phyloP scores from a whole-genome alignment of 306 rosid genomes.

The Medicago ruthenica region DNA sequence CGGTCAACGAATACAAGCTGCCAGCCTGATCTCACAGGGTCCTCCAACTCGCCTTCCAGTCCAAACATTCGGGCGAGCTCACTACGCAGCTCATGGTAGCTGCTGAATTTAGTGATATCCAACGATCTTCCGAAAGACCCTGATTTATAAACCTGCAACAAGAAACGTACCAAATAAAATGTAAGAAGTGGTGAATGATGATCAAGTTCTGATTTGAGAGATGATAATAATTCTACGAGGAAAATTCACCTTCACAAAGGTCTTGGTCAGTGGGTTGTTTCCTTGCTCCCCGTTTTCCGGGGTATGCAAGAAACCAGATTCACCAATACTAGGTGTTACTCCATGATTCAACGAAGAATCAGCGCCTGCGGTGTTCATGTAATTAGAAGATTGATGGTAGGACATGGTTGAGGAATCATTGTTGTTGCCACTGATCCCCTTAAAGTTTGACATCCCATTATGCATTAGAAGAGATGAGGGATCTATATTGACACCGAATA shows the following conservation, averaged over 20 bases:
- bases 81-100: constrained; percentile 86
- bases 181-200: constrained; percentile 10
- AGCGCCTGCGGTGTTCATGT: constrained; percentile 61
- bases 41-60: constrained; percentile 95
- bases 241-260: constrained; percentile 88
- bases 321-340: constrained; percentile 67
- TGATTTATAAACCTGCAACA: constrained; percentile 55
- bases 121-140: constrained; percentile 60
- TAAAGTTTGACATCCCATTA: constrained; percentile 75
- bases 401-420: constrained; percentile 58
- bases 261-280: constrained; percentile 64
- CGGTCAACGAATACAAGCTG: constrained; percentile 99
- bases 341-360: constrained; percentile 70
- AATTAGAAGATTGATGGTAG: constrained; percentile 77
- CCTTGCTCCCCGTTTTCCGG: constrained; percentile 68
- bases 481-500: constrained; percentile 92
- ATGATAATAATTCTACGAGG: constrained; percentile 1
- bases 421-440: constrained; percentile 63
- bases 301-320: constrained; percentile 74
- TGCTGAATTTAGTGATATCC: constrained; percentile 82
- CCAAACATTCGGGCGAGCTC: constrained; percentile 95
- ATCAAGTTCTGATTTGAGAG: not conserved
- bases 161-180: constrained; percentile 19
- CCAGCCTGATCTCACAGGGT: constrained; percentile 99
- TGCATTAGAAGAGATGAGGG: constrained; percentile 82